A percentile compares a stretch with the other conserved stretches of the same genome.
phyloP scores from a whole-genome alignment of 2,329 filamentous ascomycete genomes.

The Aspergillus ochraceus region DNA sequence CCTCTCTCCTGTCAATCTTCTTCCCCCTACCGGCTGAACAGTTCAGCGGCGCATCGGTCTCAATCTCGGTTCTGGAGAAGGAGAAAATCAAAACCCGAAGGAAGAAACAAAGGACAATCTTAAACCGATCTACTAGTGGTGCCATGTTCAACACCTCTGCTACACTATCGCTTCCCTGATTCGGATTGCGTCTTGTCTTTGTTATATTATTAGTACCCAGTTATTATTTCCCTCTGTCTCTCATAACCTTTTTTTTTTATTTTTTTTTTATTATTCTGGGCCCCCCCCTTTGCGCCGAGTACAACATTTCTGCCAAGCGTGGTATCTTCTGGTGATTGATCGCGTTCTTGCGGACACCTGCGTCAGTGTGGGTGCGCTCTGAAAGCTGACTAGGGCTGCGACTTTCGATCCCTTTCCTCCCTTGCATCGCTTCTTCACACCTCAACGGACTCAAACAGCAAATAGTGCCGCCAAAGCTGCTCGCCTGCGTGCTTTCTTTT shows the following conservation, averaged over 20 bases:
- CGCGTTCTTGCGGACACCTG: slow-evolving; percentile 27
- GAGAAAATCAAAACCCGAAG: background rate
- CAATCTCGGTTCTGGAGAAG: background rate
- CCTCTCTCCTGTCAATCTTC: background rate
- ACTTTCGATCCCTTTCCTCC: slow-evolving; percentile 26
- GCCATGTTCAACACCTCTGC: slow-evolving; percentile 22
- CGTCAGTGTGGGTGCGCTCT: slow-evolving; percentile 22
- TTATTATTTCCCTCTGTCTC: background rate
- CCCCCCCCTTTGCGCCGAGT: slow-evolving; percentile 10
- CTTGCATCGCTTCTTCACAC: slow-evolving; percentile 23
- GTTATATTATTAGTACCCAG: slow-evolving; percentile 4
- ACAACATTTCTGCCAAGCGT: slow-evolving; percentile 28
- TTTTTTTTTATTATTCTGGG: slow-evolving; percentile 1
- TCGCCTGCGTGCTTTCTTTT: slow-evolving; percentile 20
- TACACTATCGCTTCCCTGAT: slow-evolving; percentile 18
- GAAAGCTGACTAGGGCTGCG: slow-evolving; percentile 24
- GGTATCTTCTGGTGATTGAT: slow-evolving; percentile 21
- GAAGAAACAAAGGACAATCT: slow-evolving; percentile 1
- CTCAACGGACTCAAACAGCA: slow-evolving; percentile 11
- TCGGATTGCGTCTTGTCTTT: slow-evolving; percentile 19
- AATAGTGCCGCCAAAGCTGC: slow-evolving; percentile 14
- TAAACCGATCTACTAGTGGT: slow-evolving; percentile 18
- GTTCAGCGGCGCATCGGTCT: background rate
- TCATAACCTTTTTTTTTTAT: slow-evolving; percentile 1
- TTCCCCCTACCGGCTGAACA: background rate